phyloP scores from a whole-genome alignment of 73 alveolate genomes.

The Loxodes magnus region DNA sequence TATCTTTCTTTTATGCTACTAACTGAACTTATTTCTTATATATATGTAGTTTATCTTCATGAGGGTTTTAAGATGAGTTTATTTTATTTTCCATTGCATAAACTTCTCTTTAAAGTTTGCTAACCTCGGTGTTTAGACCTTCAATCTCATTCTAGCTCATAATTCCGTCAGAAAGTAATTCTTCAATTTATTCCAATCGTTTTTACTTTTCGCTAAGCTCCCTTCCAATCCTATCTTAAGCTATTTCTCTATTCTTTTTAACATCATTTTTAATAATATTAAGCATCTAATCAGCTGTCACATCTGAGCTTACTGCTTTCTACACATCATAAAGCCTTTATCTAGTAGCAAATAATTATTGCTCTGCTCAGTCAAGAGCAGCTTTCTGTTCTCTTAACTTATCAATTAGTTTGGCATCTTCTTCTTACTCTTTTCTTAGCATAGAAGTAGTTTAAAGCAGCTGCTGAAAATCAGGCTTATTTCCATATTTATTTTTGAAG shows the following conservation, averaged over 20 bases:
- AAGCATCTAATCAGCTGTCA: constrained; percentile 60
- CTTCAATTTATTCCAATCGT: constrained; percentile 57
- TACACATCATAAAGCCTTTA: constrained; percentile 64
- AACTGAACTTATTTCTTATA: constrained; percentile 76
- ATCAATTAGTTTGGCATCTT: constrained; percentile 67
- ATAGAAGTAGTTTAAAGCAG: constrained; percentile 73
- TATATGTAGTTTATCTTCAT: constrained; percentile 66
- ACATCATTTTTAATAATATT: constrained; percentile 57
- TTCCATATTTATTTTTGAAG: constrained; percentile 51
- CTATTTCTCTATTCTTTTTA: constrained; percentile 68
- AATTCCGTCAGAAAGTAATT: constrained; percentile 69
- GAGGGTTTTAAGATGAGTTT: constrained; percentile 52
- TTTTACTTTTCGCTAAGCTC: constrained; percentile 74
- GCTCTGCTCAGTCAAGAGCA: constrained; percentile 67
- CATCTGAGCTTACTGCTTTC: constrained; percentile 45
- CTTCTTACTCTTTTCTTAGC: constrained; percentile 83
- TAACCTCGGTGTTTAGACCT: constrained; percentile 58
- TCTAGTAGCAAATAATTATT: constrained; percentile 51
- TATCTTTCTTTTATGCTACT: constrained; percentile 72
- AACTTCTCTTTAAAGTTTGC: constrained; percentile 60
- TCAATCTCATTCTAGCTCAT: constrained; percentile 68
- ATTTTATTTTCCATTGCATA: constrained; percentile 62
- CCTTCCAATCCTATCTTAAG: constrained; percentile 69
- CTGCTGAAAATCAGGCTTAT: constrained; percentile 75
- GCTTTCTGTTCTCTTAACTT: constrained; percentile 67